These are phyloP conservation scores for Leccinellum albellum DNA, from an alignment of 768 basidiomycete species.

Conservation along the genomic window DNA sequence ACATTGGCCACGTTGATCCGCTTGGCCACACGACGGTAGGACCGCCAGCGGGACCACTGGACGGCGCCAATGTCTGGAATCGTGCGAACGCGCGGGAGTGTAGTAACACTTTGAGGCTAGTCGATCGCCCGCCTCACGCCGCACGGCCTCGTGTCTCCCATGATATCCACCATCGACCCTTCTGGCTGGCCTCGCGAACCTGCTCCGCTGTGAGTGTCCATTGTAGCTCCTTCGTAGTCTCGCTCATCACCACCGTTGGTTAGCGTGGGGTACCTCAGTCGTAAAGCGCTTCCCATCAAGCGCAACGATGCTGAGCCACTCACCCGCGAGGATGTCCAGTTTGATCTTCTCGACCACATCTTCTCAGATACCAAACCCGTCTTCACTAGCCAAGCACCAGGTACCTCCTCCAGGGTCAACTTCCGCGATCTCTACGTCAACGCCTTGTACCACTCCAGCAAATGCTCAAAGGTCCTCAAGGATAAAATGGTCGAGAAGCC, in stretches of 20 bases:
- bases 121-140: constrained; percentile 28
- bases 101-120: constrained; percentile 17
- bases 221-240: constrained; percentile 9
- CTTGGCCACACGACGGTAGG: background rate
- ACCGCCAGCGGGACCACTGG: constrained; percentile 4
- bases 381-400: constrained; percentile 65
- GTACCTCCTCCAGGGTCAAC: constrained; percentile 50
- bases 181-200: constrained; percentile 47
- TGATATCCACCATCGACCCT: constrained; percentile 44
- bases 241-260: constrained; percentile 11
- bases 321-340: constrained; percentile 81
- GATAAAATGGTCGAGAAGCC: constrained; percentile 84
- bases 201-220: constrained; percentile 47
- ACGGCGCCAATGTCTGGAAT: constrained; percentile 18
- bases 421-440: constrained; percentile 85
- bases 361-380: constrained; percentile 65
- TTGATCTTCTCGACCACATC: constrained; percentile 75
- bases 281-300: constrained; percentile 70
- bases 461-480: constrained; percentile 84
- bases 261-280: constrained; percentile 58
- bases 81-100: constrained; percentile 27
- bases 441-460: constrained; percentile 73
- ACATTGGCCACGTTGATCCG: background rate
- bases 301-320: constrained; percentile 80
- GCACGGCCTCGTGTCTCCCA: constrained; percentile 37